Evolutionary conservation across 768 basidiomycete genomes (phyloP), one percentile per base, ranked within the genome.

Genomic region (Boletus patriciae): DNA sequence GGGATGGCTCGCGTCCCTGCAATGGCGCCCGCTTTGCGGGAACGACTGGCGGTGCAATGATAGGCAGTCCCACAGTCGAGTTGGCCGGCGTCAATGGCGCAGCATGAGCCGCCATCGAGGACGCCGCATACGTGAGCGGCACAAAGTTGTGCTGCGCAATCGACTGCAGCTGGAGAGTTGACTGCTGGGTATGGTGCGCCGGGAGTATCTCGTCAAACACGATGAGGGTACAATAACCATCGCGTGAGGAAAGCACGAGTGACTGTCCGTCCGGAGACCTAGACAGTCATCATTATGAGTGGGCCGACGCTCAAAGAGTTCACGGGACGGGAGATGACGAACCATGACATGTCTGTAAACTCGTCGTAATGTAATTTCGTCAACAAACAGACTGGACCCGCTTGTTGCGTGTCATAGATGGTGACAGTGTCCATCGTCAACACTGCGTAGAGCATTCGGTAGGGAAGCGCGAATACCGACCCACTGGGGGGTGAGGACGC

Each of bases 241-340:
- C 97, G 27, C 94, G 85, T 1, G 94, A 92, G 2, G 94, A 89
- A 27, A 98, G 83, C 47, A 98, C 83, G 18, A 99, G 81, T 41
- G 90, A 85, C 71, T 97, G 93, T 4, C 97, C 97, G 65, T 98
- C 97, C 1, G 94, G 86, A 2, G 96, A 96, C 96, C 96, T 98
- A 37, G 16, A 48, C 13, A 37, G 12, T 25, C 52, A 19, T n/a
- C 3, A n/a, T 44, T 23, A 51, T 54, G 23, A 60, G 50, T 55
- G n/a, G 55, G 46, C 34, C 37, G 50, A 44, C 44, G 25, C 46
- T 34, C 44, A 34, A 41, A 47, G 10, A 42, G 10, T 6, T 40
- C 19, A n/a, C 13, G 36, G 38, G 36, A 49, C 36, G 34, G 41
- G 45, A 50, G 37, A 33, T 33, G 21, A 78, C 91, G 41, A 65